Conservation (phyloP, 139 green algal species). For the Haematococcus lacustris region DNA sequence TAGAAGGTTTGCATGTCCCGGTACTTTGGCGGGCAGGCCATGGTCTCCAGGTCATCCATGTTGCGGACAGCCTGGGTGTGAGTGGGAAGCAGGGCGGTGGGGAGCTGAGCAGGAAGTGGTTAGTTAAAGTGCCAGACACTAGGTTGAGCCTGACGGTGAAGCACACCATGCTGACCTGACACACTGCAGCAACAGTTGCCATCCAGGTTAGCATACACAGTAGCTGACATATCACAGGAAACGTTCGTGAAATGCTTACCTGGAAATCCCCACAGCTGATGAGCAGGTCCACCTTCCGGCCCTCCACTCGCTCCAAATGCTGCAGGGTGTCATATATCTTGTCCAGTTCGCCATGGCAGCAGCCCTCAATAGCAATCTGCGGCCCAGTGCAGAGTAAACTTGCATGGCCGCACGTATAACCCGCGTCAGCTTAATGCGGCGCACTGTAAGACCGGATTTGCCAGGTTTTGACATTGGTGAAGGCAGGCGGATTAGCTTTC, state of each 20-base stretch:
- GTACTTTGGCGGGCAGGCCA: slow-evolving; percentile 93
- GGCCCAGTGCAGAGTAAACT: not conserved
- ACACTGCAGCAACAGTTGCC: too few relatives aligned
- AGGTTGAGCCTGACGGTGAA: too few relatives aligned
- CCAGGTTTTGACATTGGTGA: too few relatives aligned
- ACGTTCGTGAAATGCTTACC: slow-evolving; percentile 35
- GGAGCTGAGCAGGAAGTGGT: too few relatives aligned
- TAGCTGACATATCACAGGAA: not conserved
- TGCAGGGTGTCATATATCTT: slow-evolving; percentile 83
- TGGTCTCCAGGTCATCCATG: slow-evolving; percentile 86
- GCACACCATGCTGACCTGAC: too few relatives aligned
- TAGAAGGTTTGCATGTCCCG: slow-evolving; percentile 82
- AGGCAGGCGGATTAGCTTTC: too few relatives aligned
- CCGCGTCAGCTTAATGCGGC: too few relatives aligned
- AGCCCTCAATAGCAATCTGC: slow-evolving; percentile 85
- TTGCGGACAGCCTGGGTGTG: slow-evolving; percentile 86
- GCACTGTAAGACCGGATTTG: too few relatives aligned
- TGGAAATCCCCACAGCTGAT: slow-evolving; percentile 98
- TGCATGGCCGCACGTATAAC: not conserved
- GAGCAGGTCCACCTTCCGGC: slow-evolving; percentile 82
- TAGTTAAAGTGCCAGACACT: too few relatives aligned
- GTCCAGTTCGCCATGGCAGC: slow-evolving; percentile 89
- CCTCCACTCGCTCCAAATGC: slow-evolving; percentile 52
- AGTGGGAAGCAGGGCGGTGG: too few relatives aligned
- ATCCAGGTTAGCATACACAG: too few relatives aligned